Evolutionary conservation across 805 yeast species (phyloP).

Genomic region (Candida argentea): DNA sequence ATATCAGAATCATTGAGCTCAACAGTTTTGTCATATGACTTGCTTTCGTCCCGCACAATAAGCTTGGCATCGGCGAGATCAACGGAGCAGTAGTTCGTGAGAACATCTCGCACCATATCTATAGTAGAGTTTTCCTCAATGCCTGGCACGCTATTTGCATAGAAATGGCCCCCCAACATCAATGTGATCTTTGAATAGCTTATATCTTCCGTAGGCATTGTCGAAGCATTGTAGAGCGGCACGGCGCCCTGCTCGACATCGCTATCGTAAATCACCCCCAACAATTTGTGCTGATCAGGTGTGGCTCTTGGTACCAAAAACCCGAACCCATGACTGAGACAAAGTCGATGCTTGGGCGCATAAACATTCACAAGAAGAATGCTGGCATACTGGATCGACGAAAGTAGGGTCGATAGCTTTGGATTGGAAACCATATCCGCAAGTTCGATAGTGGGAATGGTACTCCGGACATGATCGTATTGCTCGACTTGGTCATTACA

Average conservation of each 20-base stretch:
- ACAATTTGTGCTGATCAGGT: slow-evolving; percentile 42
- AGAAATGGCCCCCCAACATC: slow-evolving; percentile 81
- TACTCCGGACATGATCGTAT: slow-evolving; percentile 52
- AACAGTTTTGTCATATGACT: slow-evolving; percentile 3
- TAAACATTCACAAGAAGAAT: slow-evolving; percentile 59
- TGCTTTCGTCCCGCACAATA: slow-evolving; percentile 17
- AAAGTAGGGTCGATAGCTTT: slow-evolving; percentile 8
- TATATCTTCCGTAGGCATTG: slow-evolving; percentile 3
- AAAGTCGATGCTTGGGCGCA: slow-evolving; percentile 25
- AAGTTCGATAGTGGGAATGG: slow-evolving; percentile 39
- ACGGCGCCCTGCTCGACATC: slow-evolving; percentile 53
- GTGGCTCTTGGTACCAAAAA: slow-evolving; percentile 57
- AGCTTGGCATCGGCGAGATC: slow-evolving; percentile 13
- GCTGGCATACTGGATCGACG: slow-evolving; percentile 27
- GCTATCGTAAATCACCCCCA: slow-evolving; percentile 90
- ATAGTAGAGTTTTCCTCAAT: slow-evolving; percentile 21
- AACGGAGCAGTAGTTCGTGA: slow-evolving; percentile 15
- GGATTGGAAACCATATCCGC: slow-evolving; percentile 25
- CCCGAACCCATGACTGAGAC: slow-evolving; percentile 67
- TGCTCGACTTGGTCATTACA: not conserved
- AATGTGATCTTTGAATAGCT: slow-evolving; percentile 67
- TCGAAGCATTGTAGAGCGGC: slow-evolving; percentile 2
- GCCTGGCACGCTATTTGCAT: slow-evolving; percentile 16
- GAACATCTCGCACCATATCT: slow-evolving; percentile 16
- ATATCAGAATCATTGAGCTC: slow-evolving; percentile 14